A percentile compares a stretch with the other conserved stretches of the same genome.
These are phyloP conservation scores for Magnusiomyces paraingens DNA, from an alignment of 1,139 yeast genomes.

Conservation along the genomic window DNA sequence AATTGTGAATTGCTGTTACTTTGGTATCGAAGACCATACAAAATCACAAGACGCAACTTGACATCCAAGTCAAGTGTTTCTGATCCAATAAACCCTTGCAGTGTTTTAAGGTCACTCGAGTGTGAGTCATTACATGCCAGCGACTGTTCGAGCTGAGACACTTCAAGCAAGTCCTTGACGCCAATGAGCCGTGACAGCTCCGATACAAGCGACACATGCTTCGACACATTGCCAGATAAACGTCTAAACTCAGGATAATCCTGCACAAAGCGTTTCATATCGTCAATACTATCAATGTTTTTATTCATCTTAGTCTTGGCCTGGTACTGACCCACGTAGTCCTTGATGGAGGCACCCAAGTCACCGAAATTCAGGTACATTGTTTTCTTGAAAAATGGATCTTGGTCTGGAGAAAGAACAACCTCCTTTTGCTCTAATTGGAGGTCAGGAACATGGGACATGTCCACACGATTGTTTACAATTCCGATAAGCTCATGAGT, in stretches of 20 bases:
- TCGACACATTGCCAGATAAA: conserved; percentile 81
- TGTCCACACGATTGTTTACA: conserved; percentile 67
- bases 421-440: conserved; percentile 49
- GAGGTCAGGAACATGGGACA: conserved; percentile 43
- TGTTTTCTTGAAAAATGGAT: conserved; percentile 67
- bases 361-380: conserved; percentile 93
- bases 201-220: conserved; percentile 83
- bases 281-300: conserved; percentile 70
- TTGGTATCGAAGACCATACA: conserved; percentile 69
- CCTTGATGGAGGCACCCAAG: conserved; percentile 80
- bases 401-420: conserved; percentile 61
- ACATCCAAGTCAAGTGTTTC: conserved; percentile 30
- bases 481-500: conserved; percentile 87
- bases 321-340: conserved; percentile 78
- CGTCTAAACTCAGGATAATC: conserved; percentile 91
- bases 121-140: conserved; percentile 63
- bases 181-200: conserved; percentile 70
- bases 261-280: conserved; percentile 83
- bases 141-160: conserved; percentile 86
- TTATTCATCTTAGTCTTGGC: conserved; percentile 67
- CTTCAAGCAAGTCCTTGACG: conserved; percentile 62
- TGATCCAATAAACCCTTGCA: conserved; percentile 29
- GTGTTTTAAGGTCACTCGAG: conserved; percentile 42
- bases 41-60: conserved; percentile 56
- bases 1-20: conserved; percentile 27